A percentile compares a stretch with the other conserved stretches of the same genome.
Conservation (phyloP, 2,329 filamentous ascomycete genomes). For the Cadophora luteo-olivacea region DNA sequence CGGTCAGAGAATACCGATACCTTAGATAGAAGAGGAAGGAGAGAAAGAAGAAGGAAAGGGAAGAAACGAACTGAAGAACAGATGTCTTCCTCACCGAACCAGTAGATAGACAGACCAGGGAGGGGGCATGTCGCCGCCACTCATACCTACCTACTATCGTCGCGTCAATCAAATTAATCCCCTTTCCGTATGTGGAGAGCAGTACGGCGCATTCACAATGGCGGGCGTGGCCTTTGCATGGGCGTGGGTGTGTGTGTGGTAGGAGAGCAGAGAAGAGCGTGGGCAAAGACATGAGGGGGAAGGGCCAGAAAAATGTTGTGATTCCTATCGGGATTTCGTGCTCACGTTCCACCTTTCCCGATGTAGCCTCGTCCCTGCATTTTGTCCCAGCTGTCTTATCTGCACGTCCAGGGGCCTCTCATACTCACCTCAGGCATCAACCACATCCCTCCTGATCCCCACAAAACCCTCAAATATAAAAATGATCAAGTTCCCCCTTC, state of each 20-base stretch:
- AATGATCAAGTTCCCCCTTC: constrained; percentile 6
- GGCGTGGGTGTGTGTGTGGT: not conserved
- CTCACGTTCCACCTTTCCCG: constrained; percentile 23
- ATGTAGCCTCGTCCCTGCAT: constrained; percentile 10
- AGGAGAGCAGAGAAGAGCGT: not conserved
- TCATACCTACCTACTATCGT: not conserved
- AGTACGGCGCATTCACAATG: not conserved
- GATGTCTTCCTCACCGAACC: no score
- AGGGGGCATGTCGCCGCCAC: constrained; percentile 1
- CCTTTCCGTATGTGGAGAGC: not conserved
- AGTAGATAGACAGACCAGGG: not conserved
- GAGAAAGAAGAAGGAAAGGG: not conserved
- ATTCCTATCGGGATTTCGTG: constrained; percentile 20
- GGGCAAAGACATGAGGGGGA: constrained; percentile 6
- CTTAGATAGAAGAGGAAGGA: not conserved
- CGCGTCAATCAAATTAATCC: not conserved
- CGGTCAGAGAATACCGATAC: constrained; percentile 17
- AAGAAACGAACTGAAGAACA: no score
- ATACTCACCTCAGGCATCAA: constrained; percentile 21
- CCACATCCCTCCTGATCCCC: no score
- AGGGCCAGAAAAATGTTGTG: constrained; percentile 1
- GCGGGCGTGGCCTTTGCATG: not conserved
- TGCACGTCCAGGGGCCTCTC: not conserved
- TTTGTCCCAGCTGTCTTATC: constrained; percentile 6
- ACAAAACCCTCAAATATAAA: constrained; percentile 13